Evolutionary conservation across 2,329 filamentous ascomycete genomes (phyloP), one percentile per base, ranked within the genome.

Genomic region (Bipolaris oryzae): DNA sequence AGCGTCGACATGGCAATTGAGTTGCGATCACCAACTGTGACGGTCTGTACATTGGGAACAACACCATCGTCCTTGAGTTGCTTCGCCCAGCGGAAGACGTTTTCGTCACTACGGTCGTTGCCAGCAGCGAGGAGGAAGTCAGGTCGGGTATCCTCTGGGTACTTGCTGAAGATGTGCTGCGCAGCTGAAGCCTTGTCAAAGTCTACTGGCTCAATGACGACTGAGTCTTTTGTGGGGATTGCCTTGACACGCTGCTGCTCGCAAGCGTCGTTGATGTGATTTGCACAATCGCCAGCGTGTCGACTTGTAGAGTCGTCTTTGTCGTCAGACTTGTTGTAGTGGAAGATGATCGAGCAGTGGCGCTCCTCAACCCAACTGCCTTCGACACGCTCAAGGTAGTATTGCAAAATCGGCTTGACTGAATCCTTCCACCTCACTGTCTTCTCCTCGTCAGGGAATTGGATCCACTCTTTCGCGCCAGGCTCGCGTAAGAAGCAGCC

Each of bases 81-180:
- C 77, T 97, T 96, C 16, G 94, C 95, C 94, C 95, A 98, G 60
- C 88, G 88, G 79, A 96, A 98, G 18, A 96, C 89, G 66, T 91
- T 89, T 73, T 98, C 94, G 64, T 98, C 95, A 66, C 97, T 94
- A 31, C 94, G 88, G 39, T 93, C 92, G 70, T 97, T 93, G 35
- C 94, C 94, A 33, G 93, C 86, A 6, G 96, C 90, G 79, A 97
- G 87, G 54, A 98, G 77, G 75, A 97, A 98, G 72, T 97, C 92
- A 0, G 92, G 53, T 20, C 67, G 67, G 9, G 61, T 56, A 0
- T 62, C 33, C 31, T 66, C 59, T 11, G 54, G 52, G 18, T 78
- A 70, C 34, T 70, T 70, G 52, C 86, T 83, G 74, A 91, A 89
- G 44, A 96, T 88, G 63, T 87, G 84, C 67, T 87, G 84, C 0